These are phyloP conservation scores for Ganoderma sinense DNA, from an alignment of 1,284 basidiomycete genomes.

Conservation along the genomic window DNA sequence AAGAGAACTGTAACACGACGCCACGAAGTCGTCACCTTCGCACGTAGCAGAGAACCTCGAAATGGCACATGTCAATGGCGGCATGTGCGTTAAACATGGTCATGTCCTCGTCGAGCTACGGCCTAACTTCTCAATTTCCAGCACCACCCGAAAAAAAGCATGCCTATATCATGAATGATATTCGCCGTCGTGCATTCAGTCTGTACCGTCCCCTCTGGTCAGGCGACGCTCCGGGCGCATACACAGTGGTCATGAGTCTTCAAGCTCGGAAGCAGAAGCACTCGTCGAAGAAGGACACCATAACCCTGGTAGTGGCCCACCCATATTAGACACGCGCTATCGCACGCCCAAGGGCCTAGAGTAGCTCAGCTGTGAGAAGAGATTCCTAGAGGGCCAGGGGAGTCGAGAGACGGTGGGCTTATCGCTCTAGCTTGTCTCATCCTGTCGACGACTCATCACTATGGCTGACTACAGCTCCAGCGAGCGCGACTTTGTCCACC, in stretches of 20 bases:
- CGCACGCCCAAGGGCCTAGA: neutral
- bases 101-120: neutral
- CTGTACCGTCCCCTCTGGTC: neutral
- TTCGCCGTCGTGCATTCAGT: neutral
- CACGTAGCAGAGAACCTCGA: neutral
- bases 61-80: neutral
- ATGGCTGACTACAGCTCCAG: neutral
- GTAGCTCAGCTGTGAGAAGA: neutral
- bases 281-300: neutral
- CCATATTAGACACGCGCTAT: neutral
- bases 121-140: neutral
- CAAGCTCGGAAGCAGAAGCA: neutral
- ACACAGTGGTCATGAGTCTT: neutral
- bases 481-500: constrained; percentile 29
- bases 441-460: neutral
- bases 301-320: neutral
- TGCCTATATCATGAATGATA: neutral
- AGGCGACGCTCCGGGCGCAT: neutral
- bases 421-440: neutral
- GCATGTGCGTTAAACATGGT: neutral
- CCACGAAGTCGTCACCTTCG: neutral
- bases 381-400: neutral
- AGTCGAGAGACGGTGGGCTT: neutral
- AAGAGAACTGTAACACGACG: neutral
- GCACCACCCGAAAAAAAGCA: too few relatives aligned